These are phyloP conservation scores for Saitozyma sp. DNA, from an alignment of 768 basidiomycete genomes.

Conservation along the genomic window DNA sequence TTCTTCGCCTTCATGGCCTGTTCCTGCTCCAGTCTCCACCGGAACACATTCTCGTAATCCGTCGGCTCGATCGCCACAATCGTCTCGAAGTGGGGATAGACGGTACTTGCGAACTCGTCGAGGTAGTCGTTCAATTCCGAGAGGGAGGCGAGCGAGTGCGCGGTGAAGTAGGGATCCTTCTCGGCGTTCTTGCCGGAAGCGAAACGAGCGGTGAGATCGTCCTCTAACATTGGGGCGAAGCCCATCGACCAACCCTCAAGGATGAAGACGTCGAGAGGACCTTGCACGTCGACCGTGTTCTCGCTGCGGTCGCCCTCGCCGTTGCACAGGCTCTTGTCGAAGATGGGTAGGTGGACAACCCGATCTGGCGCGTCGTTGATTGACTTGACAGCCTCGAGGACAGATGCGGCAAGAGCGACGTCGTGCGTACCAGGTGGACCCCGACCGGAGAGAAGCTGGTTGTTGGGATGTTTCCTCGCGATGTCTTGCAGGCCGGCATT, in stretches of 20 bases:
- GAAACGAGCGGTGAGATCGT: constrained; percentile 10
- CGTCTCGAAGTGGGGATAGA: constrained; percentile 72
- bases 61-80: constrained; percentile 68
- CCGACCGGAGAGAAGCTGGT: constrained; percentile 73
- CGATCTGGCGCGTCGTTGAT: constrained; percentile 47
- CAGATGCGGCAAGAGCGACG: constrained; percentile 61
- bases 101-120: constrained; percentile 59
- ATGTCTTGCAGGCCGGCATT: constrained; percentile 64
- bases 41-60: constrained; percentile 64
- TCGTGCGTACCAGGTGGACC: constrained; percentile 95
- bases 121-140: constrained; percentile 52
- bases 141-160: constrained; percentile 23
- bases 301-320: constrained; percentile 80
- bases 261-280: constrained; percentile 74
- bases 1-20: constrained; percentile 81
- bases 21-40: constrained; percentile 88
- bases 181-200: constrained; percentile 7
- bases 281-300: constrained; percentile 57
- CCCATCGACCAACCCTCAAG: constrained; percentile 96
- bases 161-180: constrained; percentile 14
- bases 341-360: constrained; percentile 59
- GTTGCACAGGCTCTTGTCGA: constrained; percentile 77
- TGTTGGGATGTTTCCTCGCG: constrained; percentile 61
- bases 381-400: constrained; percentile 60
- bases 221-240: constrained; percentile 19